A percentile compares a stretch with the other conserved stretches of the same genome.
These are phyloP conservation scores for Cutaneotrichosporon mucoides DNA, from an alignment of 1,284 basidiomycete species.

Conservation along the genomic window DNA sequence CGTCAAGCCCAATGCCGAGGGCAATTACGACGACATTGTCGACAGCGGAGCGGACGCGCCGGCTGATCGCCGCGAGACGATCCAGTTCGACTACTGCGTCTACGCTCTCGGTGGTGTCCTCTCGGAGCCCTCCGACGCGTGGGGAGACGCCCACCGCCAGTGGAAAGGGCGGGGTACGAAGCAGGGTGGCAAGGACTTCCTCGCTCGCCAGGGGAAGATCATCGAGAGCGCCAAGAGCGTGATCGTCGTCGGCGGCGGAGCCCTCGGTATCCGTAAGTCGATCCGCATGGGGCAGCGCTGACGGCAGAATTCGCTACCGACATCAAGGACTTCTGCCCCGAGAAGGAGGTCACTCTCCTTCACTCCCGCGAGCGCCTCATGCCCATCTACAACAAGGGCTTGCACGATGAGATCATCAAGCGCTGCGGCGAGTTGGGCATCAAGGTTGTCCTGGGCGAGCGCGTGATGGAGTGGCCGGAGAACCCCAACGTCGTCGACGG, in stretches of 20 bases:
- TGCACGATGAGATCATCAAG: slow-evolving; percentile 47
- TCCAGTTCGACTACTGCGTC: slow-evolving; percentile 50
- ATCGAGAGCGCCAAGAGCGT: slow-evolving; percentile 46
- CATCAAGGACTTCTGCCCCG: slow-evolving; percentile 48
- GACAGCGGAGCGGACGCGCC: slow-evolving; percentile 7
- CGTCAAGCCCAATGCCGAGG: slow-evolving; percentile 27
- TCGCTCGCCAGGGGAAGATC: slow-evolving; percentile 28
- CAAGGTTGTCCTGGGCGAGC: slow-evolving; percentile 49
- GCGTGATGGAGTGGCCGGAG: slow-evolving; percentile 44
- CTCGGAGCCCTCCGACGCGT: slow-evolving; percentile 45
- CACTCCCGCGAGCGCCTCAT: slow-evolving; percentile 51
- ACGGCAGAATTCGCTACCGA: slow-evolving; percentile 51
- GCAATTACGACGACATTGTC: slow-evolving; percentile 15
- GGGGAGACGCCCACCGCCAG: slow-evolving; percentile 24
- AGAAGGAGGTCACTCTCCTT: slow-evolving; percentile 50
- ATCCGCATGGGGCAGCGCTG: background rate
- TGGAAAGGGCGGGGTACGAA: slow-evolving; percentile 36
- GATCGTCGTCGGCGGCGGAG: slow-evolving; percentile 50
- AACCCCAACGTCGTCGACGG: slow-evolving; percentile 34
- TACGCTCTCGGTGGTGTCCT: slow-evolving; percentile 49
- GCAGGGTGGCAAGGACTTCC: slow-evolving; percentile 26
- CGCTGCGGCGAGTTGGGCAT: slow-evolving; percentile 48
- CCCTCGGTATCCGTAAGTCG: slow-evolving; percentile 52
- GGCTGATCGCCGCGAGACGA: slow-evolving; percentile 17
- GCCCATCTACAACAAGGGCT: slow-evolving; percentile 48